These are phyloP conservation scores for Hymenoscyphus repandus DNA, from an alignment of 2,329 filamentous ascomycete species.

Conservation along the genomic window DNA sequence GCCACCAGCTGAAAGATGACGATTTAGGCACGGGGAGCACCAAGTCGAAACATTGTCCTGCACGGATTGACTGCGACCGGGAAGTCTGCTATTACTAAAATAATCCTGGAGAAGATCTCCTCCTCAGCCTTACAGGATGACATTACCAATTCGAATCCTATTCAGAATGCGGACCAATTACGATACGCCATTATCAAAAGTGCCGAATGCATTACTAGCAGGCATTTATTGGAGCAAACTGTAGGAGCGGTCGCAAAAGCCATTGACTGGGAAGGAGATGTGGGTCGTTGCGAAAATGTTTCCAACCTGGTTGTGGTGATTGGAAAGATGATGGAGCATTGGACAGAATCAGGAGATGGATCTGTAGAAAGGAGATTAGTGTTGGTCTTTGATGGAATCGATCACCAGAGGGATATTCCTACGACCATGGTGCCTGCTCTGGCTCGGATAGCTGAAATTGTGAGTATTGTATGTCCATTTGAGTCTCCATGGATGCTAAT, in stretches of 20 bases:
- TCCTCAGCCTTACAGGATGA: conserved; percentile 38
- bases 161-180: conserved; percentile 42
- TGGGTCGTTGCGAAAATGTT: conserved; percentile 71
- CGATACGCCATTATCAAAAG: conserved; percentile 61
- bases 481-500: conserved; percentile 7
- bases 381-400: conserved; percentile 82
- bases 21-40: conserved; percentile 13
- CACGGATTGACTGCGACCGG: conserved; percentile 85
- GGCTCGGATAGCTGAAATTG: conserved; percentile 74
- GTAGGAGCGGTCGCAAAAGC: conserved; percentile 52
- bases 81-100: conserved; percentile 67
- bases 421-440: conserved; percentile 75
- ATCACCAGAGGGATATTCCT: conserved; percentile 74
- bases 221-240: conserved; percentile 72
- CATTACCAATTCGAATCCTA: conserved; percentile 50
- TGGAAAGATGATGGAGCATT: conserved; percentile 48
- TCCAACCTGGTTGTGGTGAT: conserved; percentile 72
- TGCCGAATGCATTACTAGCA: conserved; percentile 69
- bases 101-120: conserved; percentile 50
- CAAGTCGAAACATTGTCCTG: conserved; percentile 58
- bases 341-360: conserved; percentile 24
- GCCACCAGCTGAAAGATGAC: neutral
- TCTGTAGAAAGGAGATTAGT: conserved; percentile 53
- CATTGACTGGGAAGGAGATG: conserved; percentile 43
- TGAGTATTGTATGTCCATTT: conserved; percentile 38